Percentiles rank a stretch among this genome's conserved stretches.
These are phyloP conservation scores for Hericium rajendrae DNA, from an alignment of 768 basidiomycete species.

Conservation along the genomic window DNA sequence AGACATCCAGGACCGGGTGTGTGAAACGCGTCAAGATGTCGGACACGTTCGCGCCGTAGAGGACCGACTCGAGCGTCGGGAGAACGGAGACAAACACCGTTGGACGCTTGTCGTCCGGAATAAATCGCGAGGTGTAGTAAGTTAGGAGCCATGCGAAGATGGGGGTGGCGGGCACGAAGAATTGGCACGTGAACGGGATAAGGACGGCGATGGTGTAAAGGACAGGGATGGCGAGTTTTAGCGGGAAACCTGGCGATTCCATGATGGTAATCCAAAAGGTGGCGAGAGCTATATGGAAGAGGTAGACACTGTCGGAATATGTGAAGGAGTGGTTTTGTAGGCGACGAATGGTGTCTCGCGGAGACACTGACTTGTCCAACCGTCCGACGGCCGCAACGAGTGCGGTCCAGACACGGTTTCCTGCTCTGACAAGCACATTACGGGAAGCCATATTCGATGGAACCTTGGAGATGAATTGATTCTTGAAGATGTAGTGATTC, in stretches of 20 bases:
- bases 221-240: constrained; percentile 70
- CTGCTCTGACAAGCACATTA: not conserved
- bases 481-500: not conserved
- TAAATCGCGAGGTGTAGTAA: constrained; percentile 82
- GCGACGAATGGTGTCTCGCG: constrained; percentile 50
- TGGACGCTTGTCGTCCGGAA: constrained; percentile 69
- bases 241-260: constrained; percentile 56
- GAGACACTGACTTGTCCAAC: constrained; percentile 71
- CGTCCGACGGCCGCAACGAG: constrained; percentile 53
- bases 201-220: constrained; percentile 62
- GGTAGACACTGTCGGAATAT: constrained; percentile 47
- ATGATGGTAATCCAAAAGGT: constrained; percentile 68
- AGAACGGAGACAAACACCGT: constrained; percentile 85
- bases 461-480: not conserved
- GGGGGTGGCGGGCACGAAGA: constrained; percentile 83
- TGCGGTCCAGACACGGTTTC: constrained; percentile 27
- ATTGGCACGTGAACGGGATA: constrained; percentile 81
- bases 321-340: constrained; percentile 50
- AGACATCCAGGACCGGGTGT: constrained; percentile 81
- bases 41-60: constrained; percentile 96
- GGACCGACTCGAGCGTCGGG: constrained; percentile 87
- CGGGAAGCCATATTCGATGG: constrained; percentile 3
- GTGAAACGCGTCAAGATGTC: constrained; percentile 94
- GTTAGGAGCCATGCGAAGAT: constrained; percentile 79
- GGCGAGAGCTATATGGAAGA: constrained; percentile 55